Evolutionary conservation across 495 filamentous ascomycete species (phyloP).

Genomic region (Penicillium flavigenum): DNA sequence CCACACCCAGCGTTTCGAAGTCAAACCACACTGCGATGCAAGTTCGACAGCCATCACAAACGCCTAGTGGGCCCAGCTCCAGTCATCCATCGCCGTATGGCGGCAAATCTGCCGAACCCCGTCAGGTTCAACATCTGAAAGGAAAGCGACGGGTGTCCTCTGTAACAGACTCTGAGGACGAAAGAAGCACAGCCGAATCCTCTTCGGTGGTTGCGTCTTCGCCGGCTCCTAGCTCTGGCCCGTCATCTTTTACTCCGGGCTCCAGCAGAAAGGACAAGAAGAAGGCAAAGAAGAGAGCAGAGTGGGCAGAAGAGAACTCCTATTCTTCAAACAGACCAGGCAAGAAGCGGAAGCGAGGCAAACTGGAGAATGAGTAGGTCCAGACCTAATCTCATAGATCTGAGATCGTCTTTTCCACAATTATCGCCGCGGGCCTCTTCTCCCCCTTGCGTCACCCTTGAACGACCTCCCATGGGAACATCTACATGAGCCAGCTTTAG

Average conservation of each 20-base stretch:
- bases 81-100: not conserved
- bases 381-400: not conserved
- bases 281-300: not conserved
- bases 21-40: not conserved
- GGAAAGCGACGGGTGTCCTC: not conserved
- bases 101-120: not conserved
- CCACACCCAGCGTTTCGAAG: not conserved
- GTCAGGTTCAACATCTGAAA: conserved; percentile 6
- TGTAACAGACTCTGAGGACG: not conserved
- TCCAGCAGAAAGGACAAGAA: not conserved
- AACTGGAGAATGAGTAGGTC: not conserved
- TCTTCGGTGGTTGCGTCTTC: not conserved
- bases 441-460: not conserved
- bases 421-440: not conserved
- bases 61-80: not conserved
- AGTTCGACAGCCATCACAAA: not conserved
- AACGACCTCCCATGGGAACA: not conserved
- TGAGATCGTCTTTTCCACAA: not conserved
- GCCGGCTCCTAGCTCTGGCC: not conserved
- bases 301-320: not conserved
- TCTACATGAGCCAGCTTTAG: not conserved
- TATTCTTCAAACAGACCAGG: not conserved
- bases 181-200: not conserved
- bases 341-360: not conserved
- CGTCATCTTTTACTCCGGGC: not conserved